Conservation (phyloP, 1,139 yeast species). For the Magnusiomyces tetraspermus region DNA sequence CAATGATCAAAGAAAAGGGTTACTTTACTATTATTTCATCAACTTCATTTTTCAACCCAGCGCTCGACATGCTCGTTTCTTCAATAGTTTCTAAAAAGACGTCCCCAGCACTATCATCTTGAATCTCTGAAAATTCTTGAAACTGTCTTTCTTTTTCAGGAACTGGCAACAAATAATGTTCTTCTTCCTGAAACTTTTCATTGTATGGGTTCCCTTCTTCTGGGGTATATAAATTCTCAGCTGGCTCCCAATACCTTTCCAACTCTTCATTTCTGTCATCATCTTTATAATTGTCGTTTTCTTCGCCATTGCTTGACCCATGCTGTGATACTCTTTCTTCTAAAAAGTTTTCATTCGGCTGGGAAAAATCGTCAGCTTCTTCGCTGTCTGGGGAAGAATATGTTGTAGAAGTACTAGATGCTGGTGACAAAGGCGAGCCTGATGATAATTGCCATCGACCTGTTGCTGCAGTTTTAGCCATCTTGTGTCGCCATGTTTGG, state of each 20-base stretch:
- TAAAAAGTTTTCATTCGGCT: not conserved
- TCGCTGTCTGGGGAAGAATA: not conserved
- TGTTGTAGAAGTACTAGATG: not conserved
- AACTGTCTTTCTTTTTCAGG: not conserved
- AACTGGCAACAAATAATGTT: not conserved
- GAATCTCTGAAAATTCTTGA: not conserved
- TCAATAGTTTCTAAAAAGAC: not conserved
- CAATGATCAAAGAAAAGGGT: no score
- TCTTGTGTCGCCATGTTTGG: constrained; percentile 1
- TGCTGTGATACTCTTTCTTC: not conserved
- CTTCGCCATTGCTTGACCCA: not conserved
- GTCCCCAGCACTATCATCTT: not conserved
- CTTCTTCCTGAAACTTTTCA: not conserved
- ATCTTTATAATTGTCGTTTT: not conserved
- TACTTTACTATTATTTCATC: no score
- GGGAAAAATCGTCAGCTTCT: not conserved
- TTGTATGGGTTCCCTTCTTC: not conserved
- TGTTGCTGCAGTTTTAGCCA: not conserved
- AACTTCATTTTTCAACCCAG: no score
- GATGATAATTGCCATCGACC: constrained; percentile 1
- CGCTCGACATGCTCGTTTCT: not conserved
- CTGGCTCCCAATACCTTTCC: not conserved
- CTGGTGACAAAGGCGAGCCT: not conserved
- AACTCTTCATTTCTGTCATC: not conserved
- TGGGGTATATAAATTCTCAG: not conserved